Base-by-base conservation (phyloP, 768 basidiomycete genomes). In the Lentinula edodes region DNA sequence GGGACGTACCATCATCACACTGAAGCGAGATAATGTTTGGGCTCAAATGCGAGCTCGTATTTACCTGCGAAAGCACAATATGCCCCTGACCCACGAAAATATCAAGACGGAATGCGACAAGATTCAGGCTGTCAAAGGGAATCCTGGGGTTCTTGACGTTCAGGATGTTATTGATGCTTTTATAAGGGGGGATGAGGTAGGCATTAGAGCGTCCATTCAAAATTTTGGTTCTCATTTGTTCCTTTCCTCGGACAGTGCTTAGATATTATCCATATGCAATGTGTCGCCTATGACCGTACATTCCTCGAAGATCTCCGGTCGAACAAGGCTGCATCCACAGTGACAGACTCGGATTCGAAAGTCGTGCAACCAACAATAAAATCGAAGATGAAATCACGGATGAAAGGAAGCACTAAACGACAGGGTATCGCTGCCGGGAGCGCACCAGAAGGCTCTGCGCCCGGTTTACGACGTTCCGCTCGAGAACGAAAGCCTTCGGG, bases 91-190 rank as follows among this genome's bases (percentile, higher is more conserved):
- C 8, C 43, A 58, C 3, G 15, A 58, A 35, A 50, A 48, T 23
- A 20, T 59, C 32, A 12, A 23, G 8, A 5, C 16, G n/a, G 36
- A 39, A 43, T 13, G 18, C 6, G 13, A n/a, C 13, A 39, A 20
- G 10, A 56, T 43, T 28, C 12, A n/a, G 10, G 28, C 28, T 28
- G 28, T 28, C 3, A 23, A 6, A 36, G 15, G 34, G 15, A 28
- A 50, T 12, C 4, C 58, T 34, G 38, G 38, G 9, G 10, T 9
- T 23, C 36, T 59, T 7, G 34, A n/a, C 10, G 16, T 36, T 23
- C 45, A 59, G 20, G 58, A 59, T 34, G 34, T 45, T 18, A 51
- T 59, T 7, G 45, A 59, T 36, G 58, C 58, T 7, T 59, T 59
- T n/a, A 18, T 59, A 12, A 38, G 38, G 4, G 58, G n/a, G 15